phyloP scores from a whole-genome alignment of 352 stramenopile genomes.

The Phytopythium helicoides region DNA sequence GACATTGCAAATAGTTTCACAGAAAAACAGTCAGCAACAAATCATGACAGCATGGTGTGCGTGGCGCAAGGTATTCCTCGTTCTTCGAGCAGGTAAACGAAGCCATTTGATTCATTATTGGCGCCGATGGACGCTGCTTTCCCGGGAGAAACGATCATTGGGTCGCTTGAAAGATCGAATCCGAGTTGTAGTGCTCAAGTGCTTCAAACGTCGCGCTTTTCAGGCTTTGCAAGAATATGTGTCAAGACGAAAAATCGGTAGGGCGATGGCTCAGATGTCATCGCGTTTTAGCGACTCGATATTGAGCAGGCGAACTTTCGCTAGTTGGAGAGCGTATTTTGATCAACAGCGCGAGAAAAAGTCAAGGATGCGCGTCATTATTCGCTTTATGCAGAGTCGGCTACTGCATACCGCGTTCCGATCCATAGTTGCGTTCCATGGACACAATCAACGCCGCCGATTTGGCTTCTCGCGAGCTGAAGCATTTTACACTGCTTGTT shows the following conservation, averaged over 20 bases:
- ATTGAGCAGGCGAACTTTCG: conserved; percentile 14
- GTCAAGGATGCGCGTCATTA: conserved; percentile 15
- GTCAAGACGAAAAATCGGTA: conserved; percentile 22
- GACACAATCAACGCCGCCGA: conserved; percentile 9
- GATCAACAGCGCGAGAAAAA: conserved; percentile 8
- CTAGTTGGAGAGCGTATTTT: conserved; percentile 18
- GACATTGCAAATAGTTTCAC: background rate
- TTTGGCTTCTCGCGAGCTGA: background rate
- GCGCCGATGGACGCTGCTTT: conserved; percentile 16
- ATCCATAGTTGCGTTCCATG: conserved; percentile 5
- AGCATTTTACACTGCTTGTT: background rate
- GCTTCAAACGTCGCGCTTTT: conserved; percentile 14
- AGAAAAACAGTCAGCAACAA: background rate
- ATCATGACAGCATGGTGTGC: conserved; percentile 25
- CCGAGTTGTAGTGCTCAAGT: conserved; percentile 12
- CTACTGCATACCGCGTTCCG: conserved; percentile 20
- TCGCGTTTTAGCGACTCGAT: conserved; percentile 18
- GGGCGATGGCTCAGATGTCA: conserved; percentile 26
- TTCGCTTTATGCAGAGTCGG: conserved; percentile 25
- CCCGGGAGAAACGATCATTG: conserved; percentile 9
- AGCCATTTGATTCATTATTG: conserved; percentile 22
- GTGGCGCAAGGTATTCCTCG: conserved; percentile 39
- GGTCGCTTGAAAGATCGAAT: conserved; percentile 21
- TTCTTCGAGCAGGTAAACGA: conserved; percentile 14
- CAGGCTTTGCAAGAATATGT: conserved; percentile 28